phyloP scores from a whole-genome alignment of 192 early-diverging fungal genomes.

The Coemansia sp. region DNA sequence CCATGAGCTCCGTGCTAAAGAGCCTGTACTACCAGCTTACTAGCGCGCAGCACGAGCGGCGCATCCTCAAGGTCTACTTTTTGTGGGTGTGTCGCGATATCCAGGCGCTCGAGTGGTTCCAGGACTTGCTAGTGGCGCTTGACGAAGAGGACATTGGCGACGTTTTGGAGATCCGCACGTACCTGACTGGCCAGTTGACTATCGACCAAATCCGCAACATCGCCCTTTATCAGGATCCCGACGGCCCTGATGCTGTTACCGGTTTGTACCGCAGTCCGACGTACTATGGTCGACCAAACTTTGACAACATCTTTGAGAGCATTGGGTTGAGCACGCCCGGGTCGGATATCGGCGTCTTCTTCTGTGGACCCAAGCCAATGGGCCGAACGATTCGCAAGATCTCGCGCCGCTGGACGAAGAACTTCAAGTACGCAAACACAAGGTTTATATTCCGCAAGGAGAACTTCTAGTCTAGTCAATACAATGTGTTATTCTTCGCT shows the following conservation, averaged over 20 bases:
- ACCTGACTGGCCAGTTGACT: conserved; percentile 64
- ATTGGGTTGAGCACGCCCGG: conserved; percentile 56
- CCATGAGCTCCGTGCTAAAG: conserved; percentile 72
- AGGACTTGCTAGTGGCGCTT: conserved; percentile 63
- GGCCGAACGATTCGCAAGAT: conserved; percentile 59
- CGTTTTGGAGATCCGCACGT: conserved; percentile 67
- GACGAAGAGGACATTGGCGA: conserved; percentile 63
- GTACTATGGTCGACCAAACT: conserved; percentile 83
- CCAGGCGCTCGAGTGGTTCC: conserved; percentile 71
- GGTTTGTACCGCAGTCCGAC: conserved; percentile 64
- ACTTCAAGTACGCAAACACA: conserved; percentile 53
- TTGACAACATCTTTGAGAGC: conserved; percentile 66
- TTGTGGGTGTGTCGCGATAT: conserved; percentile 71
- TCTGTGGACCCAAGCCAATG: conserved; percentile 77
- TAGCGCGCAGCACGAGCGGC: conserved; percentile 22
- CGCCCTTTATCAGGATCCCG: conserved; percentile 60
- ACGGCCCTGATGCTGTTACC: conserved; percentile 70
- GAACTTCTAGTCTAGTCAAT: conserved; percentile 57
- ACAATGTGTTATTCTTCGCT: background rate
- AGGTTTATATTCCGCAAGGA: conserved; percentile 72
- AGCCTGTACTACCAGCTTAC: conserved; percentile 63
- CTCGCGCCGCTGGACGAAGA: conserved; percentile 48
- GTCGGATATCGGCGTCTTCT: conserved; percentile 79
- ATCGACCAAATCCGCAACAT: conserved; percentile 68
- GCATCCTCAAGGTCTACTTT: conserved; percentile 61